Base-by-base conservation (phyloP, 2,329 filamentous ascomycete genomes). In the Trichoderma polysporum region DNA sequence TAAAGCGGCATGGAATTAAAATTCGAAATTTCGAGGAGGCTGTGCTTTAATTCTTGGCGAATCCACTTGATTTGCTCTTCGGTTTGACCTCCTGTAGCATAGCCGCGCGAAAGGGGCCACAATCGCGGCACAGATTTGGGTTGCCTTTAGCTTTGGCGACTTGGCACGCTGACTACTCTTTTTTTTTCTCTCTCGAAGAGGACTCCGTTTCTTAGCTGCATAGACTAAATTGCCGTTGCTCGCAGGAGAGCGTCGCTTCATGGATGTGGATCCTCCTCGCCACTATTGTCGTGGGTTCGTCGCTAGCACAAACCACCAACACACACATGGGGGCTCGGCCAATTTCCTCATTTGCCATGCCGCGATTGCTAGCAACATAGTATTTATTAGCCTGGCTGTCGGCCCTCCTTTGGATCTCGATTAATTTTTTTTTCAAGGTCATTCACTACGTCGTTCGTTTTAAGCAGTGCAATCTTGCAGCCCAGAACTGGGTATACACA, bases 241-340 rank as follows among this genome's bases (percentile, higher is more conserved):
- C 13, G 17, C 25, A 27, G 19, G 49, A 13, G 35, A 45, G n/a
- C 39, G 47, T 25, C 27, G 60, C n/a, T 22, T 54, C 49, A 53
- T 54, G 60, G 59, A 22, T 62, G 60, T 63, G 60, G 60, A 63
- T 54, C 60, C 59, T 63, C 27, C 33, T 54, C 47, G 60, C 35
- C 59, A 29, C 59, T 35, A 52, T 53, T 19, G 31, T 62, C 59
- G 59, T 33, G 22, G 47, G 37, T n/a, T 53, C 33, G 37, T 29
- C 27, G 31, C 27, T 39, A 29, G 57, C 50, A 41, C 54, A 22
- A 29, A 27, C n/a, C 54, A 22, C 25, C 15, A 37, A 19, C n/a
- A 29, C 25, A 39, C 59, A 62, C 25, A 49, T 49, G 41, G 47
- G 54, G 17, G 27, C 39, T 56, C 22, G 60, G 39, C 37, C 39